Conservation (phyloP, 176 grass and related monocot species). For the Carex parvula region DNA sequence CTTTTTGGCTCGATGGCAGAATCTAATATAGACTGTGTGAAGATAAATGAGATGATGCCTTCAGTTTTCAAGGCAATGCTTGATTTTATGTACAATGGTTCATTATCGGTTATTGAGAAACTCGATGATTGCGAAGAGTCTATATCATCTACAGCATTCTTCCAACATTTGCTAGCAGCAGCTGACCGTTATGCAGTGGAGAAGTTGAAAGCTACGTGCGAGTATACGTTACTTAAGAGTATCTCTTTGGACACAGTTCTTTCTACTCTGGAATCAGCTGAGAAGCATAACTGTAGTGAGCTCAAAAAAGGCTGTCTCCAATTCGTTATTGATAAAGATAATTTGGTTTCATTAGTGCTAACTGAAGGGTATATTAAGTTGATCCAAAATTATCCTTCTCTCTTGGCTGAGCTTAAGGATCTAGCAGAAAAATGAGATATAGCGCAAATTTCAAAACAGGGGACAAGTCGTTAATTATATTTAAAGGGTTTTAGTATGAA, state of each 20-base stretch:
- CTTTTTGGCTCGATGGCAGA: neutral
- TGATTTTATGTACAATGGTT: conserved; percentile 13
- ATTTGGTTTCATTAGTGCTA: neutral
- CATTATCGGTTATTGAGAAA: neutral
- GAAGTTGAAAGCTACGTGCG: neutral
- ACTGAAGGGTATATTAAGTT: neutral
- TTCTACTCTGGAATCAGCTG: neutral
- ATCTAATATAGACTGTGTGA: neutral
- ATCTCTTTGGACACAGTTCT: neutral
- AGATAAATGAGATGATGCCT: conserved; percentile 6
- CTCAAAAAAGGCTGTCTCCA: neutral
- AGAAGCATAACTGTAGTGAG: neutral
- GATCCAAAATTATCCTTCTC: neutral
- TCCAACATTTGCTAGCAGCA: neutral
- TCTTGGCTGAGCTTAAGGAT: neutral
- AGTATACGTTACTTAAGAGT: neutral
- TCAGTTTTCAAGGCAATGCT: conserved; percentile 6
- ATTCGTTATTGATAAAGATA: neutral
- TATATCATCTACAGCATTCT: neutral
- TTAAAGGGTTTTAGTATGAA: neutral
- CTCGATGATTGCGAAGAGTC: neutral
- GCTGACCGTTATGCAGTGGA: neutral
- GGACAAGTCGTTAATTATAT: neutral
- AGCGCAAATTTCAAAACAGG: neutral
- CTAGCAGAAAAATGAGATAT: neutral